Conservation (phyloP, 1,284 basidiomycete species). For the Cutaneotrichosporon cavernicola region DNA sequence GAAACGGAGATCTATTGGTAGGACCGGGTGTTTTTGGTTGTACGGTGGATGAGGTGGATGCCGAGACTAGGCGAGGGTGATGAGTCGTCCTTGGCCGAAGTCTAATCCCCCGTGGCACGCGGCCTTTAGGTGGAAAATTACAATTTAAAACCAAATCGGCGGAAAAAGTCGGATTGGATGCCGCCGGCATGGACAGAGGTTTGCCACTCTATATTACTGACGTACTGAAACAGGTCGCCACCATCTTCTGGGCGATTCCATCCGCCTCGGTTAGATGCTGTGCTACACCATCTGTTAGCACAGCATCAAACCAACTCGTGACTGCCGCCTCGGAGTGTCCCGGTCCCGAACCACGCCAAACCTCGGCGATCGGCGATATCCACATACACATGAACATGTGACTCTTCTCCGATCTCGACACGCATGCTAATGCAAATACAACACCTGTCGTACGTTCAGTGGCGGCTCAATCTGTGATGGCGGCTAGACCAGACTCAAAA, state of each 20-base stretch:
- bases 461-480: not conserved
- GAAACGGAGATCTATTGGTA: not conserved
- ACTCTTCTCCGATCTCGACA: not conserved
- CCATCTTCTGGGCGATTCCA: constrained; percentile 1
- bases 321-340: not conserved
- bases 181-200: not conserved
- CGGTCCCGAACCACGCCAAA: not conserved
- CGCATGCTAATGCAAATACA: not conserved
- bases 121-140: not conserved
- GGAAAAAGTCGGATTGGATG: constrained; percentile 8
- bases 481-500: not conserved
- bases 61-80: not conserved
- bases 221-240: not conserved
- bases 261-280: too few relatives aligned
- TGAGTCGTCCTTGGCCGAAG: not conserved
- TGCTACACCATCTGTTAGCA: too few relatives aligned
- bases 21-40: too few relatives aligned
- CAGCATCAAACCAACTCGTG: not conserved
- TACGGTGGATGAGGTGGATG: too few relatives aligned
- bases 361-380: not conserved
- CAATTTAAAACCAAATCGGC: not conserved
- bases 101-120: not conserved
- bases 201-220: too few relatives aligned
- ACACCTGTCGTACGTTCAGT: not conserved
- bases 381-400: not conserved